These are phyloP conservation scores for Tricharina praecox DNA, from an alignment of 495 filamentous ascomycete genomes.

Conservation along the genomic window DNA sequence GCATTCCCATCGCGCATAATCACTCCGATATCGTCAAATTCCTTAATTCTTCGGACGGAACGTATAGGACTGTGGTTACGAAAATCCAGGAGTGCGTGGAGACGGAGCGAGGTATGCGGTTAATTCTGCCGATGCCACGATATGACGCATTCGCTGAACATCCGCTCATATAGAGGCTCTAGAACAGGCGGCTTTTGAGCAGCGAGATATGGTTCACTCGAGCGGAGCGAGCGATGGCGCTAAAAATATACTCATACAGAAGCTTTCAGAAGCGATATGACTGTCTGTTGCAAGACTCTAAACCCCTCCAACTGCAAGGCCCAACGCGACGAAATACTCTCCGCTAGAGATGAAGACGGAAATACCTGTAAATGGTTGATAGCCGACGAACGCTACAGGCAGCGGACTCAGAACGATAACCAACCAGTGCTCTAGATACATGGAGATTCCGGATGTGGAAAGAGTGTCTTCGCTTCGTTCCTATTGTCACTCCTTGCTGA, in stretches of 20 bases:
- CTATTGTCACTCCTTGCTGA: neutral
- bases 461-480: constrained; percentile 6
- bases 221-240: neutral
- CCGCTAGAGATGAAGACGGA: constrained; percentile 21
- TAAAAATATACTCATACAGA: neutral
- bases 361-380: constrained; percentile 29
- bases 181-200: too few relatives aligned
- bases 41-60: neutral
- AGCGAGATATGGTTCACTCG: neutral
- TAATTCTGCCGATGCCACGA: too few relatives aligned
- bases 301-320: neutral
- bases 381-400: constrained; percentile 22
- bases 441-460: constrained; percentile 8
- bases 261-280: neutral
- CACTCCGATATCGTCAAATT: constrained; percentile 12
- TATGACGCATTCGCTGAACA: neutral
- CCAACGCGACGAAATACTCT: neutral
- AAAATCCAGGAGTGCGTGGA: neutral
- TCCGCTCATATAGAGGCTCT: neutral
- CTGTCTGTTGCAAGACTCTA: neutral
- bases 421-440: constrained; percentile 5
- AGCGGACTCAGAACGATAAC: neutral
- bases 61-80: constrained; percentile 1
- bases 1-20: constrained; percentile 6
- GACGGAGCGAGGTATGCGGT: too few relatives aligned